Conservation (phyloP, 2,329 filamentous ascomycete genomes). For the Helotiales sp. region DNA sequence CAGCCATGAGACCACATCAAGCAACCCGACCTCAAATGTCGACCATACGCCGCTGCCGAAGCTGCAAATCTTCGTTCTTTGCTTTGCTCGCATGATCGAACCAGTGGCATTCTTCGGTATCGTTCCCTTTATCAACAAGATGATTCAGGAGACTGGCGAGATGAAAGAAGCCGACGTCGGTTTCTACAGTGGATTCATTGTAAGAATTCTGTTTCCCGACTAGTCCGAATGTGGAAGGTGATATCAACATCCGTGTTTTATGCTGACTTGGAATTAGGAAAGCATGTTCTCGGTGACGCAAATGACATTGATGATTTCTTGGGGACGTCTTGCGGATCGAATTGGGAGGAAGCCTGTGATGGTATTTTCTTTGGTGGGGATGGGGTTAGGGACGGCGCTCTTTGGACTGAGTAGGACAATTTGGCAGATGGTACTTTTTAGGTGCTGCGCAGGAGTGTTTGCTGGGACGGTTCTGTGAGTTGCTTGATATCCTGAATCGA, state of each 20-base stretch:
- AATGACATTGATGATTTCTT: constrained; percentile 77
- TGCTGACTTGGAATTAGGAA: constrained; percentile 47
- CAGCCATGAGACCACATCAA: background rate
- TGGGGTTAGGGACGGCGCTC: constrained; percentile 62
- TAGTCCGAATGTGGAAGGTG: background rate
- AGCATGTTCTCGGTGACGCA: constrained; percentile 76
- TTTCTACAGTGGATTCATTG: constrained; percentile 78
- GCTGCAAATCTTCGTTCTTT: constrained; percentile 73
- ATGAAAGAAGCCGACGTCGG: constrained; percentile 71
- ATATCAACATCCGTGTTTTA: background rate
- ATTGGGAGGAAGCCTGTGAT: constrained; percentile 76
- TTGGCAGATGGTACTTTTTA: constrained; percentile 76
- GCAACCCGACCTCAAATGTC: background rate
- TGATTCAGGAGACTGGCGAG: constrained; percentile 70
- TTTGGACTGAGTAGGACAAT: constrained; percentile 72
- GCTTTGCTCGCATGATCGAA: constrained; percentile 74
- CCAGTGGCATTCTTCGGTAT: constrained; percentile 85
- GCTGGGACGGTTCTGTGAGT: constrained; percentile 69
- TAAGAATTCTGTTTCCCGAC: constrained; percentile 18
- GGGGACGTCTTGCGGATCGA: constrained; percentile 71
- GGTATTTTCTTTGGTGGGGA: constrained; percentile 67
- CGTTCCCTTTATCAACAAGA: constrained; percentile 79
- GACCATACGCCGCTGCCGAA: constrained; percentile 57
- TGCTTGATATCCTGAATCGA: background rate
- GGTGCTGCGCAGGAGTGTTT: constrained; percentile 75